These are phyloP conservation scores for Penicillium herquei DNA, from an alignment of 495 filamentous ascomycete species.

Conservation along the genomic window DNA sequence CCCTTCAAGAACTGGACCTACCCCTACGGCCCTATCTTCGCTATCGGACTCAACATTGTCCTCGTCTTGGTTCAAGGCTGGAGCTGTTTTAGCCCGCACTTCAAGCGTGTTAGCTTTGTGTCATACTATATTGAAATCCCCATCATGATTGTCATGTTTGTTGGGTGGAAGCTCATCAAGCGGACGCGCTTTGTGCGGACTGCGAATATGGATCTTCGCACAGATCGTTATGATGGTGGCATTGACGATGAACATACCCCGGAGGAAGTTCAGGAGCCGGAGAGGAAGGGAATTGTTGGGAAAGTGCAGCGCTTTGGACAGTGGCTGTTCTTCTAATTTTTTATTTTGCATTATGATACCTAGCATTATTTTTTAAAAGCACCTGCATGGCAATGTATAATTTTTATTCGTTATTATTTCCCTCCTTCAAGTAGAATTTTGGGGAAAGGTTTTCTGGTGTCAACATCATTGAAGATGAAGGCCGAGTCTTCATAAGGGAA, in stretches of 20 bases:
- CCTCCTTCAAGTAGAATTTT: not conserved
- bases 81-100: constrained; percentile 54
- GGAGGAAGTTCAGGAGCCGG: constrained; percentile 6
- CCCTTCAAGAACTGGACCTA: constrained; percentile 64
- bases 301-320: constrained; percentile 29
- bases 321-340: constrained; percentile 33
- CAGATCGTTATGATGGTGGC: constrained; percentile 47
- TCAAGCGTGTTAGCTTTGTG: constrained; percentile 51
- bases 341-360: not conserved
- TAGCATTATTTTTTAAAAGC: not conserved
- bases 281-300: constrained; percentile 17
- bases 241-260: constrained; percentile 3
- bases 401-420: not conserved
- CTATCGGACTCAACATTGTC: constrained; percentile 50
- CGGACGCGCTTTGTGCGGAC: constrained; percentile 38
- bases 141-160: constrained; percentile 50
- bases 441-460: too few relatives aligned
- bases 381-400: not conserved
- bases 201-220: constrained; percentile 50
- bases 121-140: constrained; percentile 51
- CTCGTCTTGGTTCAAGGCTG: constrained; percentile 62
- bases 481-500: too few relatives aligned
- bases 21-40: constrained; percentile 53
- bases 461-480: too few relatives aligned
- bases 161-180: constrained; percentile 51